Evolutionary conservation across 768 basidiomycete genomes (phyloP).

Genomic region (Hygrocybe coccinea): DNA sequence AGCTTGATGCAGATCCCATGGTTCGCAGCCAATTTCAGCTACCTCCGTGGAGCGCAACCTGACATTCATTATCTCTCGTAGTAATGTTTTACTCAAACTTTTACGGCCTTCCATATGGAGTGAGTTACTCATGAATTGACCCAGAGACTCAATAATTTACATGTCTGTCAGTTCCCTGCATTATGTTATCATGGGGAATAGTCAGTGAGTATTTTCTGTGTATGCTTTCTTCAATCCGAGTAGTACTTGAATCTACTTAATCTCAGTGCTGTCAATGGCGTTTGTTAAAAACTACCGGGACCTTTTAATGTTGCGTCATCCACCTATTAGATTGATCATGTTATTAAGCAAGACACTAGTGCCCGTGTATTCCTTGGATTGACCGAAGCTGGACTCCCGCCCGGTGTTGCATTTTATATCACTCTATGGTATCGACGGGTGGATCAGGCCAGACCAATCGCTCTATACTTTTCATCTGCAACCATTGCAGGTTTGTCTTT

Average conservation of each 20-base stretch:
- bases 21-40: constrained; percentile 9
- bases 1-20: constrained; percentile 26
- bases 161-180: constrained; percentile 15
- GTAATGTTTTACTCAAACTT: constrained; percentile 24
- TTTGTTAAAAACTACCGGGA: constrained; percentile 23
- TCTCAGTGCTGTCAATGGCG: constrained; percentile 22
- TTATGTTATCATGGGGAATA: constrained; percentile 25
- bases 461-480: constrained; percentile 54
- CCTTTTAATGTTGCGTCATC: constrained; percentile 18
- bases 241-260: not conserved
- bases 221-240: not conserved
- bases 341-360: constrained; percentile 9
- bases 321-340: no score
- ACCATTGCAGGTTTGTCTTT: constrained; percentile 39
- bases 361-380: constrained; percentile 24
- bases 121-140: constrained; percentile 7
- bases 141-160: not conserved
- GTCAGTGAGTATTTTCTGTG: constrained; percentile 17
- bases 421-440: constrained; percentile 51
- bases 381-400: constrained; percentile 24
- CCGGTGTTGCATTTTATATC: constrained; percentile 39
- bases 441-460: constrained; percentile 49
- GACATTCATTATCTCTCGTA: not conserved
- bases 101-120: constrained; percentile 27
- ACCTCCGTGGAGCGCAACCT: not conserved